Base-by-base conservation (phyloP, 2,329 filamentous ascomycete genomes). In the Cercospora sp. region DNA sequence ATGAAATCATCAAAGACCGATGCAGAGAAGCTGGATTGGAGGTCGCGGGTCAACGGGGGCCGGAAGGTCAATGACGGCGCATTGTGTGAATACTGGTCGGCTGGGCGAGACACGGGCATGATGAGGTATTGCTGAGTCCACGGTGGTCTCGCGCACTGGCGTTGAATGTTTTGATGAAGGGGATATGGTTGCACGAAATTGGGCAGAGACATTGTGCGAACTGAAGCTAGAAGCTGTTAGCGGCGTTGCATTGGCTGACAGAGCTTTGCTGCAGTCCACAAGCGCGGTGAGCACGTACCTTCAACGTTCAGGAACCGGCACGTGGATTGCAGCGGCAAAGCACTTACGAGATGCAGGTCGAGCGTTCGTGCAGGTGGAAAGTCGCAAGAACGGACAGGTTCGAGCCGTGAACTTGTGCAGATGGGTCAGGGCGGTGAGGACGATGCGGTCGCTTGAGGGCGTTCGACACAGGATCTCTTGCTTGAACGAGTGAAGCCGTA, bases 201-300 rank as follows among this genome's bases (percentile, higher is more conserved):
- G 24, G 40, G 60, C 28, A 21, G 24, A 24, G 60, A 26, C 60
- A 62, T 62, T 45, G 37, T 53, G 40, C 37, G 21, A 30, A 18
- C 28, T 45, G 60, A 45, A 37, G 34, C 60, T 62, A 51, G 10
- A 62, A 45, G n/a, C 26, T 32, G 37, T 62, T 43, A 62, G 60
- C 28, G 43, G 13, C 60, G 60, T 40, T 45, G 16, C 37, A 28
- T 18, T 43, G 16, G 32, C 9, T 16, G 18, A 16, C 53, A 28
- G 24, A 26, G 21, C 53, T 16, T n/a, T 32, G 26, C 53, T 57
- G 45, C 51, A 55, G 61, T 45, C 66, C 71, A 66, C 45, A 34
- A 60, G 51, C 66, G 69, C 71, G 70, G 68, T 72, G 71, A 72
- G 71, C 70, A 70, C 67, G 66, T 67, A 72, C 67, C 71, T 68